Evolutionary conservation across 495 filamentous ascomycete species (phyloP), one percentile per base, ranked within the genome.

Genomic region (Penicillium bovifimosum): DNA sequence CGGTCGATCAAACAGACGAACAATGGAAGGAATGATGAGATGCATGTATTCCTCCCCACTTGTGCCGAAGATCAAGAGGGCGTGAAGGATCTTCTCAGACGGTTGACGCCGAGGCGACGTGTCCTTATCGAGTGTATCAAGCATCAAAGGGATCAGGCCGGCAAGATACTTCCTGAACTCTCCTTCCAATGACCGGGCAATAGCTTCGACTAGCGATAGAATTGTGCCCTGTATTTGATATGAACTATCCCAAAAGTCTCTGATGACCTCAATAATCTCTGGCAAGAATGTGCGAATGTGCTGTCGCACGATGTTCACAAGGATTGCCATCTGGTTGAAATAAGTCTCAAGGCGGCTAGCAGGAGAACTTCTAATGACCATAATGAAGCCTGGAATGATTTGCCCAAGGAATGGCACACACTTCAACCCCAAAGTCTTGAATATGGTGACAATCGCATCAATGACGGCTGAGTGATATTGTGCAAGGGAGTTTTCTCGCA

Each of bases 21-120:
- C 89, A 53, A 99, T 87, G n/a, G 91, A 86, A 7, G 93, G 93
- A 32, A 99, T 91, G 57, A 99, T 97, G 27, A 99, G 78, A 68
- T 97, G 93, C 93, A 99, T 97, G 68, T 97, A 96, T 65, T 96
- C 92, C 65, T 97, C 93, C 13, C 85, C 87, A 61, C 90, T 96
- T 11, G 90, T 84, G n/a, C 95, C 93, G 66, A 99, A 96, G 0
- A 99, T 86, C 34, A 97, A 74, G 62, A 99, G 93, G 2, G 91
- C 89, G 68, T 97, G 95, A 10, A 99, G 77, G 14, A 97, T 89
- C 58, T 86, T 90, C 66, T 95, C 90, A 0, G 88, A 91, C 10
- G 92, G 85, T 41, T 82, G 79, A 16, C 87, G 75, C 58, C 85
- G 86, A 2, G 77, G 76, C 6, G 84, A 82, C n/a, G 67, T 69